Percentiles rank a stretch among this genome's conserved stretches.
These are phyloP conservation scores for Aristolochia contorta DNA, from an alignment of 164 flowering plant species.

Conservation along the genomic window DNA sequence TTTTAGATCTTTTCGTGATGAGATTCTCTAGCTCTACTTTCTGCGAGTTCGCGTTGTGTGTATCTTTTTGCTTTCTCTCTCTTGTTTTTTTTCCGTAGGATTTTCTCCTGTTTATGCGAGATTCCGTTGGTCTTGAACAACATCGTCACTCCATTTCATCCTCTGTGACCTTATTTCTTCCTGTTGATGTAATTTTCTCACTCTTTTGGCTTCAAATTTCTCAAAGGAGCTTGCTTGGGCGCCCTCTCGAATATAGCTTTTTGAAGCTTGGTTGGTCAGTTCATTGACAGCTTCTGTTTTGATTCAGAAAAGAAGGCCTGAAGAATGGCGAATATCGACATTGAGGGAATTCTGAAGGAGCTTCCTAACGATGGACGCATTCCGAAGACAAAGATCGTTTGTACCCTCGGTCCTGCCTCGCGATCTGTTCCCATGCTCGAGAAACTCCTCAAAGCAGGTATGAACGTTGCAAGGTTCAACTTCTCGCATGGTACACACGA, in stretches of 20 bases:
- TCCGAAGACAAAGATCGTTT: slow-evolving; percentile 74
- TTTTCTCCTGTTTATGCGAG: background rate
- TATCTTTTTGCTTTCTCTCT: background rate
- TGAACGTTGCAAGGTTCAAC: slow-evolving; percentile 82
- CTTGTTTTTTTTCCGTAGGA: background rate
- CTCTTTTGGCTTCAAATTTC: background rate
- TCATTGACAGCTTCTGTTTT: background rate
- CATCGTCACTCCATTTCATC: too few relatives aligned
- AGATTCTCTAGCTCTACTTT: too few relatives aligned
- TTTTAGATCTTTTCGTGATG: too few relatives aligned
- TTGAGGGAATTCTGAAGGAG: slow-evolving; percentile 63
- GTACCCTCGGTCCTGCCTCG: slow-evolving; percentile 77
- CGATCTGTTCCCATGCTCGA: slow-evolving; percentile 57
- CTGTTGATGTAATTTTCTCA: background rate
- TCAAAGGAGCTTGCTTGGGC: background rate
- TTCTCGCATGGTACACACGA: slow-evolving; percentile 79
- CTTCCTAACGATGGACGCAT: slow-evolving; percentile 46
- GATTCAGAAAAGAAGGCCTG: too few relatives aligned
- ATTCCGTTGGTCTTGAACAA: background rate
- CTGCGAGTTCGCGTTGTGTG: background rate
- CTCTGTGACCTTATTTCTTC: too few relatives aligned
- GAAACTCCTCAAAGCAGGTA: slow-evolving; percentile 72
- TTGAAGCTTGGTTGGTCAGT: background rate
- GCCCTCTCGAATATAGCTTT: too few relatives aligned
- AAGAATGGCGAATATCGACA: slow-evolving; percentile 27